A percentile compares a stretch with the other conserved stretches of the same genome.
phyloP scores from a whole-genome alignment of 306 rosid species.

The Glycine tomentella region DNA sequence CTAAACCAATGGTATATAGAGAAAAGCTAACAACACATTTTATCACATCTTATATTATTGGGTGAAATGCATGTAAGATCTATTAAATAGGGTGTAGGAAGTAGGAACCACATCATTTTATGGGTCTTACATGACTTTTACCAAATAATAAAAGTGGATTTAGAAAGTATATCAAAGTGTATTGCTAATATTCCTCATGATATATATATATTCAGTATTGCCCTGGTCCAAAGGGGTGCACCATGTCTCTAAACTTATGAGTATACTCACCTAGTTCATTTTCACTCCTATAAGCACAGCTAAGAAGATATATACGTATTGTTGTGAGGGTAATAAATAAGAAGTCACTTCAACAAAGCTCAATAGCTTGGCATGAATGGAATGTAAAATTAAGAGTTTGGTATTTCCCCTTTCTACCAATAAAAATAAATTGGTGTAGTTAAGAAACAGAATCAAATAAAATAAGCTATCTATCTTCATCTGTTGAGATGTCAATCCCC shows the following conservation, averaged over 20 bases:
- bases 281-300: slow-evolving; percentile 24
- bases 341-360: slow-evolving; percentile 10
- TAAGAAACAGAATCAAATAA: slow-evolving; percentile 2
- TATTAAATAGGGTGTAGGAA: neutral
- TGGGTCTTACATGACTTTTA: neutral
- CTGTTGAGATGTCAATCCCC: slow-evolving; percentile 63
- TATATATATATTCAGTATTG: neutral
- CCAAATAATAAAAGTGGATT: neutral
- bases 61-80: too few species aligned
- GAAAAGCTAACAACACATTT: neutral
- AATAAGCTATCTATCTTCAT: slow-evolving; percentile 43
- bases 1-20: neutral
- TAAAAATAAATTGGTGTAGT: slow-evolving; percentile 23
- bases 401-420: slow-evolving; percentile 22
- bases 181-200: neutral
- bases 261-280: neutral
- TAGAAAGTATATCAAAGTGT: neutral
- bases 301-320: neutral
- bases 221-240: slow-evolving; percentile 7
- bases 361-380: slow-evolving; percentile 40
- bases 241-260: slow-evolving; percentile 15
- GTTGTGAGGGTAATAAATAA: neutral
- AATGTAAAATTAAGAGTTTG: slow-evolving; percentile 33
- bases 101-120: neutral
- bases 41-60: neutral